These are phyloP conservation scores for Prunus mongolica DNA, from an alignment of 306 rosid genomes.

Conservation along the genomic window DNA sequence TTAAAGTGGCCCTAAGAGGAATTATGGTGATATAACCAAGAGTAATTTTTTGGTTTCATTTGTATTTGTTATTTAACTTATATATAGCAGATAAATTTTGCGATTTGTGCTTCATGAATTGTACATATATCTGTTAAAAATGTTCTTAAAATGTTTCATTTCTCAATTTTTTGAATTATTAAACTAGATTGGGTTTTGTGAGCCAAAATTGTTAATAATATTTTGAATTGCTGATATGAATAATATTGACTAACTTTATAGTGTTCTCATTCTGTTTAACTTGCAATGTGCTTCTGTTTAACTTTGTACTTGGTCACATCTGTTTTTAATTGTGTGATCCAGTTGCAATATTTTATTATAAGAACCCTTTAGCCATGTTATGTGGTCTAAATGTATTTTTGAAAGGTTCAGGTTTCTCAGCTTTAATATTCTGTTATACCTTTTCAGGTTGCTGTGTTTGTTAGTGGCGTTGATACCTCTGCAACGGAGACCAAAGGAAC, in stretches of 20 bases:
- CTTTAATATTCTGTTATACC: constrained; percentile 16
- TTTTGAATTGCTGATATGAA: background rate
- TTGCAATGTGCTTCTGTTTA: background rate
- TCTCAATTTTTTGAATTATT: background rate
- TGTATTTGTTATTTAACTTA: too few relatives aligned
- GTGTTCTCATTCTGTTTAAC: background rate
- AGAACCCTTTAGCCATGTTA: background rate
- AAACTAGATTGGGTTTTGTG: background rate
- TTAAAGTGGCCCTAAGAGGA: background rate
- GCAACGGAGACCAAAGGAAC: constrained; percentile 95
- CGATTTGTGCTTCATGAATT: background rate
- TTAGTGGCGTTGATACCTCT: constrained; percentile 85
- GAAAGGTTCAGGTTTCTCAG: background rate
- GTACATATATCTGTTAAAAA: background rate
- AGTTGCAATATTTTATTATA: background rate
- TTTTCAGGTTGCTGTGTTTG: constrained; percentile 86
- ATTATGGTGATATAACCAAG: background rate
- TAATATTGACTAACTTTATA: background rate
- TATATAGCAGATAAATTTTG: too few relatives aligned
- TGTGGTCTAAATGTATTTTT: background rate
- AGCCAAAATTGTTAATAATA: background rate
- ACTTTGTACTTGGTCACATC: background rate
- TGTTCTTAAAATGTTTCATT: background rate
- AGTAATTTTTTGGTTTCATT: too few relatives aligned
- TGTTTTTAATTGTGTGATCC: background rate